Evolutionary conservation across 768 basidiomycete species (phyloP).

Genomic region (Hericium rajendrae): DNA sequence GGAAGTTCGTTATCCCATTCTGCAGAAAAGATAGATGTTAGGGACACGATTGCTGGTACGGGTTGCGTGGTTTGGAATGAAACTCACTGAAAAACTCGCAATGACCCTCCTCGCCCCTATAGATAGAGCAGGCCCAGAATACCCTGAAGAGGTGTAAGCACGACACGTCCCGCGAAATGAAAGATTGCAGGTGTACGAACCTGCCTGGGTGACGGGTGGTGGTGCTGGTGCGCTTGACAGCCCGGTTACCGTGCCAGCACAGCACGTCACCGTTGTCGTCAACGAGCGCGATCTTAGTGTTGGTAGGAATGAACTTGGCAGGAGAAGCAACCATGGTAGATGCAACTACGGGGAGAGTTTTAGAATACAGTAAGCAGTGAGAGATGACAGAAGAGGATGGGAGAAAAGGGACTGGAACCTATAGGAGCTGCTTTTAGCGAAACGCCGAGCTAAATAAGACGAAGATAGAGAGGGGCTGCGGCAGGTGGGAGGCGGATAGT

Average conservation of each 20-base stretch:
- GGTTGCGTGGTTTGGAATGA: not conserved
- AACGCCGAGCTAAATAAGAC: no score
- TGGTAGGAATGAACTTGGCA: no score
- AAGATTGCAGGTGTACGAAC: conserved; percentile 29
- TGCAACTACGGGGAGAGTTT: no score
- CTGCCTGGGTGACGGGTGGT: conserved; percentile 1
- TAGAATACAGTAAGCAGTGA: no score
- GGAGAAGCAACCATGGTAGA: no score
- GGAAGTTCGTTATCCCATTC: conserved; percentile 24
- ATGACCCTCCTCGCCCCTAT: conserved; percentile 13
- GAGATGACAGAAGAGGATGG: no score
- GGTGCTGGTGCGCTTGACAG: conserved; percentile 19
- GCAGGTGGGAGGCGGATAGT: no score
- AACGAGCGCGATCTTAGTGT: conserved; percentile 19
- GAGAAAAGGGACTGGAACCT: no score
- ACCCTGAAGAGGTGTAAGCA: conserved; percentile 13
- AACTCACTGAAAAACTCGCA: conserved; percentile 32
- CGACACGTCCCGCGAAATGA: not conserved
- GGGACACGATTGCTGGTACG: no score
- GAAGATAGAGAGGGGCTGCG: no score
- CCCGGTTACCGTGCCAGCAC: conserved; percentile 19
- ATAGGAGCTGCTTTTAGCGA: no score
- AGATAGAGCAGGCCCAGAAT: conserved; percentile 31
- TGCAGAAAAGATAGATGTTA: conserved; percentile 5
- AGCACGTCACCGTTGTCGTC: conserved; percentile 25